Evolutionary conservation across 768 basidiomycete genomes (phyloP).

Genomic region (Calvatia gigantea): DNA sequence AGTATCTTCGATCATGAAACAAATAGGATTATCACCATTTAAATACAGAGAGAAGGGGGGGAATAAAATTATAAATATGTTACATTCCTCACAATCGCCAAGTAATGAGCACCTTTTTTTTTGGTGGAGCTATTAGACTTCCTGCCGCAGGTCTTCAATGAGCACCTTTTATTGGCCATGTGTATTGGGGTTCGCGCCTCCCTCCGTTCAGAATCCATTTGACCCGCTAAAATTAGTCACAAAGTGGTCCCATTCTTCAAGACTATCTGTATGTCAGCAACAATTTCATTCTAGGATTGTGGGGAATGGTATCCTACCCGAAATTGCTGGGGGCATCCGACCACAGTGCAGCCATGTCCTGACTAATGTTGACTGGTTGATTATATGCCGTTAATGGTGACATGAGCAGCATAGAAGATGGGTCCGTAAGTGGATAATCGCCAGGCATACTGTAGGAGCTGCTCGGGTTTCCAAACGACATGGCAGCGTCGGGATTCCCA

Average conservation of each 20-base stretch:
- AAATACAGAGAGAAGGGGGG: too few relatives aligned
- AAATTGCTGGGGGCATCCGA: constrained; percentile 49
- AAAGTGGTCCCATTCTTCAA: constrained; percentile 22
- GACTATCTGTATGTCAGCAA: constrained; percentile 13
- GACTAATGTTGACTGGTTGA: constrained; percentile 20
- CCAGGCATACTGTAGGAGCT: not conserved
- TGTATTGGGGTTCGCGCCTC: not conserved
- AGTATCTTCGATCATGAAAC: too few relatives aligned
- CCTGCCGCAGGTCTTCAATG: not conserved
- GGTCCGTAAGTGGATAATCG: not conserved
- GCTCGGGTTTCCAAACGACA: not conserved
- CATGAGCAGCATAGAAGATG: not conserved
- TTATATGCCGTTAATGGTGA: not conserved
- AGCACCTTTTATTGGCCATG: not conserved
- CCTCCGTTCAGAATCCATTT: not conserved
- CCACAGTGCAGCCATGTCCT: constrained; percentile 51
- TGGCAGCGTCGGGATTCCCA: not conserved
- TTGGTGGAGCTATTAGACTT: too few relatives aligned
- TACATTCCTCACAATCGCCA: too few relatives aligned
- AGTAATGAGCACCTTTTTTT: too few relatives aligned
- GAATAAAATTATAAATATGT: too few relatives aligned
- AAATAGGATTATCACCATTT: too few relatives aligned
- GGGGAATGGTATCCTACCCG: constrained; percentile 33
- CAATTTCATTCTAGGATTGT: not conserved
- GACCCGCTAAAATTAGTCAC: constrained; percentile 13